A percentile compares a stretch with the other conserved stretches of the same genome.
phyloP scores from a whole-genome alignment of 2,329 filamentous ascomycete genomes.

The Cryphonectria japonica region DNA sequence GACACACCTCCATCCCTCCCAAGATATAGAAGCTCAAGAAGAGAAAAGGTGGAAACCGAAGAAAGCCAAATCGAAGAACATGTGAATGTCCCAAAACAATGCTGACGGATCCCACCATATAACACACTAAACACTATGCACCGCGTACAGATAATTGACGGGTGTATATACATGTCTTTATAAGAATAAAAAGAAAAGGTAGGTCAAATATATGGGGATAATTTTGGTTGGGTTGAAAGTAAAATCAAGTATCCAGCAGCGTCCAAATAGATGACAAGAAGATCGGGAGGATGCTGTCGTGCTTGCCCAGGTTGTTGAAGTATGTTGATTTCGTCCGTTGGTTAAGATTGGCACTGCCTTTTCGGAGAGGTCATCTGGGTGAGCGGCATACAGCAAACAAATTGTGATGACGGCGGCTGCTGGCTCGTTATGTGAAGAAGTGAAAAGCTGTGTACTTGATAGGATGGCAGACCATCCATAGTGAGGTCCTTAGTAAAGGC shows the following conservation, averaged over 20 bases:
- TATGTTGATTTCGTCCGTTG: neutral
- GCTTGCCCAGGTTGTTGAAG: constrained; percentile 9
- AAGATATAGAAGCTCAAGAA: constrained; percentile 6
- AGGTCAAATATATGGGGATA: constrained; percentile 18
- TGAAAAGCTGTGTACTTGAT: constrained; percentile 33
- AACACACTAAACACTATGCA: constrained; percentile 30
- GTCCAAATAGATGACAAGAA: constrained; percentile 22
- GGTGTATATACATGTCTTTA: constrained; percentile 22
- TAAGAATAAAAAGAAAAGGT: constrained; percentile 4
- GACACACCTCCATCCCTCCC: neutral
- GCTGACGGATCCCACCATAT: constrained; percentile 16
- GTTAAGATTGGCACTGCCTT: constrained; percentile 15
- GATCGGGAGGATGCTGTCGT: constrained; percentile 14
- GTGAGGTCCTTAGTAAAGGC: constrained; percentile 46
- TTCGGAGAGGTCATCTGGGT: constrained; percentile 5
- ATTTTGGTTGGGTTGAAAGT: constrained; percentile 20
- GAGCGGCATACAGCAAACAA: constrained; percentile 8
- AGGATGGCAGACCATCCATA: constrained; percentile 32
- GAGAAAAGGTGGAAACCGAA: constrained; percentile 6
- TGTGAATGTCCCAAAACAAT: neutral
- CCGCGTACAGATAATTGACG: constrained; percentile 14
- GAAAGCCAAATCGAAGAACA: constrained; percentile 11
- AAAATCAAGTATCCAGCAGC: constrained; percentile 20
- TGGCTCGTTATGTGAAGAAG: constrained; percentile 14
- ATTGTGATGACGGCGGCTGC: constrained; percentile 10